These are phyloP conservation scores for Abelmoschus esculentus DNA, from an alignment of 345 rosid genomes.

Conservation along the genomic window DNA sequence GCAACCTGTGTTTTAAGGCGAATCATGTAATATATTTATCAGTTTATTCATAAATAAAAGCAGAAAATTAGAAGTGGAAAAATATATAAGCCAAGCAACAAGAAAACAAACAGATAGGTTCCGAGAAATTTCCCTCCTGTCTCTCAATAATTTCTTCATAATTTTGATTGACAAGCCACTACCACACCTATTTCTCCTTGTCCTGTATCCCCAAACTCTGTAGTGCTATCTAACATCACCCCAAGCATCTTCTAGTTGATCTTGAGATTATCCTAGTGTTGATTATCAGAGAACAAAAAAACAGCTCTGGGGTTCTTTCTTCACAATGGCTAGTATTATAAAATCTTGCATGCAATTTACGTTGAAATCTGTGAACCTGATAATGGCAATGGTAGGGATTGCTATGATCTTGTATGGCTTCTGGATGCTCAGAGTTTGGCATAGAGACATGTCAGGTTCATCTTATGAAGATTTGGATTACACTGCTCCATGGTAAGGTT, in stretches of 20 bases:
- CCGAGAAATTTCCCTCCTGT: constrained; percentile 21
- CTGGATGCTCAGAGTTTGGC: constrained; percentile 54
- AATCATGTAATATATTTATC: too few relatives aligned
- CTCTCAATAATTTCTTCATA: not conserved
- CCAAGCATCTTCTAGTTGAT: not conserved
- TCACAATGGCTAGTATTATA: constrained; percentile 27
- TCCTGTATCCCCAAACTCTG: not conserved
- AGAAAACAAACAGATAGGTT: not conserved
- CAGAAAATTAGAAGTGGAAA: not conserved
- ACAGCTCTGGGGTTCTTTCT: not conserved
- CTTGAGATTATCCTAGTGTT: not conserved
- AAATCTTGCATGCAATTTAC: constrained; percentile 26
- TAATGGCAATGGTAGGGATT: constrained; percentile 42
- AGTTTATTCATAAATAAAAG: too few relatives aligned
- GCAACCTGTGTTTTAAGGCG: not conserved
- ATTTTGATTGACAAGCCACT: not conserved
- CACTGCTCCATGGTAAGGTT: constrained; percentile 7
- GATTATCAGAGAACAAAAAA: not conserved
- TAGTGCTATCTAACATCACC: not conserved
- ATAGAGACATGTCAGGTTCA: constrained; percentile 30
- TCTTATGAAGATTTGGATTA: constrained; percentile 24
- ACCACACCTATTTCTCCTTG: constrained; percentile 1
- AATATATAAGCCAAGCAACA: constrained; percentile 9
- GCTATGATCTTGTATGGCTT: constrained; percentile 42
- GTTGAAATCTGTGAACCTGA: constrained; percentile 34